Percentiles rank a stretch among this genome's conserved stretches.
Conservation (phyloP, 225 moss, liverwort and hornwort species). For the Climacium dendroides region DNA sequence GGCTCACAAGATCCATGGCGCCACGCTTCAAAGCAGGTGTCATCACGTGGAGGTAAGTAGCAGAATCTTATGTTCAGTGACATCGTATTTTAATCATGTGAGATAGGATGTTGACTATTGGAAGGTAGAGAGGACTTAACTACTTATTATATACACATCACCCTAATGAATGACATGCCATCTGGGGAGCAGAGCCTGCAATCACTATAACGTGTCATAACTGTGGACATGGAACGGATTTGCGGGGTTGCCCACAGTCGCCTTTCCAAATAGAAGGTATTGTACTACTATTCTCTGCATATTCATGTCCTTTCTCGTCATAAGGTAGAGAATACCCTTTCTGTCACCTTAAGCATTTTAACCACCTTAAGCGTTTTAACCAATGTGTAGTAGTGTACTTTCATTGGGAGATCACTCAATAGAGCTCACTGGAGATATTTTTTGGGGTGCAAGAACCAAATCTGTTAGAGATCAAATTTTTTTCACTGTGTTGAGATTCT, state of each 20-base stretch:
- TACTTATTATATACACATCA: background rate
- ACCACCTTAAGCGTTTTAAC: background rate
- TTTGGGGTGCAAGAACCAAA: background rate
- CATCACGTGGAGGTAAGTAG: slow-evolving; percentile 64
- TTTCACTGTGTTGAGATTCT: background rate
- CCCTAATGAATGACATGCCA: background rate
- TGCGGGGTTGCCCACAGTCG: slow-evolving; percentile 91
- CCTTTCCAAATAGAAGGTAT: slow-evolving; percentile 75
- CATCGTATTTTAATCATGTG: background rate
- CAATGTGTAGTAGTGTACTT: background rate
- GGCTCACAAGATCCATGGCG: slow-evolving; percentile 99
- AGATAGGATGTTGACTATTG: background rate
- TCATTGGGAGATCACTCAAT: background rate
- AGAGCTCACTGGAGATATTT: background rate
- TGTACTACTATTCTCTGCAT: background rate
- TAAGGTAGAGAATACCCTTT: background rate
- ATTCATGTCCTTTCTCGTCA: background rate
- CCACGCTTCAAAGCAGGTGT: slow-evolving; percentile 83
- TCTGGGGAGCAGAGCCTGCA: slow-evolving; percentile 63
- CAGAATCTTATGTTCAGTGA: background rate
- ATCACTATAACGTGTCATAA: slow-evolving; percentile 71
- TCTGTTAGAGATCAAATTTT: background rate
- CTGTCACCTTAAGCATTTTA: background rate
- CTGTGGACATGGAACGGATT: slow-evolving; percentile 89
- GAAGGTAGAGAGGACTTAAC: background rate